Base-by-base conservation (phyloP, 768 basidiomycete species). In the Rhizopogon vulgaris region DNA sequence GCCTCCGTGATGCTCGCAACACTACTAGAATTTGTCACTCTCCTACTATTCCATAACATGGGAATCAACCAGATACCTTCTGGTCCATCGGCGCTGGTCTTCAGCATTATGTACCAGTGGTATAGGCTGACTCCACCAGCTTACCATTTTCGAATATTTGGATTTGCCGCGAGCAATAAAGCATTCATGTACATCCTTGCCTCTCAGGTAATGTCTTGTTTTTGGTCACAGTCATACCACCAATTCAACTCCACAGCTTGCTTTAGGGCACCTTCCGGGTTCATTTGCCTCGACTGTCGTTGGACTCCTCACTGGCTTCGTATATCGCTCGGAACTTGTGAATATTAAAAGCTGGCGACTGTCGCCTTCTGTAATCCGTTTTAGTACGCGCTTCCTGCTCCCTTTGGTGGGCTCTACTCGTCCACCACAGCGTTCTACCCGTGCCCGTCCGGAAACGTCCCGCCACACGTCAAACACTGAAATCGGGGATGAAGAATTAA, bases 41-140 rank as follows among this genome's bases (percentile, higher is more conserved):
- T 93, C 49, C 67, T 94, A 22, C 54, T 85, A 6, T 76, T 90
- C 52, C 76, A 89, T 58, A 76, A 78, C 36, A 51, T 83, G 15
- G 84, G 88, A 3, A 64, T 94, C 51, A 91, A 90, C 58, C 72
- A 80, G 53, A 79, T 94, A 32, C 81, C 90, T 1, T 67, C 87
- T 32, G 93, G 93, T 2, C 86, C 90, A 8, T 75, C 82, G n/a
- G 74, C 85, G 3, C 60, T 94, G 1, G 61, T 90, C 22, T 93
- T 93, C 75, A 85, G 78, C 65, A 78, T 90, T 36, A 61, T 94
- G 27, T 94, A 92, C 66, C 91, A 94, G 62, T 87, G 89, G 66
- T 80, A 80, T 48, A 72, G 90, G 39, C 78, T 90, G 38, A 82
- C 93, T 1, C 93, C 93, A 1, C 69, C 83, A 0, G 74, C 80